Conservation (phyloP, 306 rosid species). For the Prunus padus region DNA sequence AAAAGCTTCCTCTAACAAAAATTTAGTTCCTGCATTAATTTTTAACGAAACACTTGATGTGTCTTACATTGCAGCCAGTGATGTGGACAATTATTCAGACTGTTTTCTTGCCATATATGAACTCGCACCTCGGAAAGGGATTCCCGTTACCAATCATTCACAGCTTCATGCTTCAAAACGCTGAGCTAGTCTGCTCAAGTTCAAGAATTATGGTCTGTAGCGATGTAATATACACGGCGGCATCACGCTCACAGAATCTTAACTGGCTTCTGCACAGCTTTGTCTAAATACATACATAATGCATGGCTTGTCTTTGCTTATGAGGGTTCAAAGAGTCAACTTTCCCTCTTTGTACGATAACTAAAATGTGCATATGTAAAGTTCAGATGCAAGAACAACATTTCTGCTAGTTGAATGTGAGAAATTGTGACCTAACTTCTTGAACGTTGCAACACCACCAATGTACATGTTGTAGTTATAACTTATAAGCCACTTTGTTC, state of each 20-base stretch:
- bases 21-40: background rate
- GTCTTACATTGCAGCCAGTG: slow-evolving; percentile 60
- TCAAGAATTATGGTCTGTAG: slow-evolving; percentile 69
- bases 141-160: slow-evolving; percentile 75
- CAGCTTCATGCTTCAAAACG: slow-evolving; percentile 63
- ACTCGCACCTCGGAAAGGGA: slow-evolving; percentile 64
- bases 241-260: slow-evolving; percentile 29
- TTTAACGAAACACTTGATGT: slow-evolving; percentile 16
- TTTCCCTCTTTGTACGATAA: slow-evolving; percentile 18
- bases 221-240: slow-evolving; percentile 38
- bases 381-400: background rate
- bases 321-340: slow-evolving; percentile 19
- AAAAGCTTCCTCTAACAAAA: background rate
- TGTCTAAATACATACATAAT: slow-evolving; percentile 1
- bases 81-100: slow-evolving; percentile 69
- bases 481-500: no score
- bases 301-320: slow-evolving; percentile 18
- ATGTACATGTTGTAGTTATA: background rate
- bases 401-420: background rate
- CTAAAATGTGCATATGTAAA: background rate
- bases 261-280: slow-evolving; percentile 9
- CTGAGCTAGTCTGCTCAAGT: slow-evolving; percentile 53
- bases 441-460: background rate
- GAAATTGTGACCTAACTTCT: background rate
- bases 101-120: slow-evolving; percentile 67